Evolutionary conservation across 805 yeast genomes (phyloP), one percentile per base, ranked within the genome.

Genomic region (Yarrowia deformans): DNA sequence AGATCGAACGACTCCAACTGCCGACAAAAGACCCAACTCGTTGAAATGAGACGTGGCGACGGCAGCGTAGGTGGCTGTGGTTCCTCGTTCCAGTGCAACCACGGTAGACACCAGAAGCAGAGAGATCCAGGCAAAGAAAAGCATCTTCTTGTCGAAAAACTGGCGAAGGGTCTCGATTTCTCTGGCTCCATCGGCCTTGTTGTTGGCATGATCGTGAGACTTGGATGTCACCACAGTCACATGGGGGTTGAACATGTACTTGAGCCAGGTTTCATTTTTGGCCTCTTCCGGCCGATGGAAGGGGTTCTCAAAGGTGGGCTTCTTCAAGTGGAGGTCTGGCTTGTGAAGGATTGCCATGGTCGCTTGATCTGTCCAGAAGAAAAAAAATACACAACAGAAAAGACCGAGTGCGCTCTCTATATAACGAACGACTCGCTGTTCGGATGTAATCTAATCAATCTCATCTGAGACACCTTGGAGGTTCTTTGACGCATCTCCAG

Each of bases 21-120:
- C 80, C 1, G 84, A 75, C 16, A 82, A 69, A 75, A 81, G 75
- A 1, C 84, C 79, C 69, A 81, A 83, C 42, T 77, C 76, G 55
- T 76, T 73, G 71, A 81, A 81, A 5, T 76, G 72, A 29, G 82
- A 79, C 3, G 84, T 79, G 13, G 84, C 84, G 64, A 75, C 78
- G n/a, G 83, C 83, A 3, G 74, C 68, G 55, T 48, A 70, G 9
- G 35, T 34, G 8, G 54, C n/a, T 0, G 54, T 49, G 35, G 34
- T 50, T 29, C 29, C 48, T 14, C 19, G 60, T 23, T 48, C 55
- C 10, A 67, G 55, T 13, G 69, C 67, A 35, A 67, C 49, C 2
- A 45, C 49, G 4, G 58, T 45, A 9, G 70, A 64, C 1, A 69
- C 46, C 29, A 66, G 45, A 23, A 46, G 37, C 16, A 69, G 68